Base-by-base conservation (phyloP, 345 rosid genomes). In the Streptanthus diversifolius region DNA sequence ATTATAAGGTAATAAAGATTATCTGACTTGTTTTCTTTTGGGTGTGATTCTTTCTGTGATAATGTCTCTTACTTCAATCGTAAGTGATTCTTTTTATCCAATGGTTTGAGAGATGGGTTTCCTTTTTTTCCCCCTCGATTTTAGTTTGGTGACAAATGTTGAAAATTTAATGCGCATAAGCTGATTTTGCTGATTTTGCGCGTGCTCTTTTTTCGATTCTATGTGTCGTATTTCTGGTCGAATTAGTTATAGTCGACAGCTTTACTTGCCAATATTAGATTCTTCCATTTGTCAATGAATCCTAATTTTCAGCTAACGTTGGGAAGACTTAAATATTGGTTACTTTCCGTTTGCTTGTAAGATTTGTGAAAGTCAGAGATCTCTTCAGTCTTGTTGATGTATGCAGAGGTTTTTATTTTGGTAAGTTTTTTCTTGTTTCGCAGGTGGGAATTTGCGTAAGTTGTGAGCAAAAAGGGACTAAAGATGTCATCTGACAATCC, bases 401-500 rank as follows among this genome's bases (percentile, higher is more conserved):
- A 86, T 92, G 52, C 6, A 56, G 32, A 25, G 25, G 51, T 47
- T 40, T 30, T 10, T 6, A 5, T 35, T 0, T 44, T 9, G 15
- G 30, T 14, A 29, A 1, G 17, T 56, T 73, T 56, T 71, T 35
- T 68, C 11, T 63, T 69, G 48, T 67, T 47, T 43, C 4, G 25
- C 35, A 68, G 74, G 63, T 62, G 36, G 33, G 68, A 5, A n/a
- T 0, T 55, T 75, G 49, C 69, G 62, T 25, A 22, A 63, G 65
- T 39, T 76, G 57, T 59, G 68, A 53, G 80, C 69, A 41, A 73
- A 41, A 76, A 61, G 45, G 69, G 63, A 60, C 10, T 58, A 69
- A 80, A 83, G 52, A 95, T 95, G 99, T 79, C 95, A 5, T 80
- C 93, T 21, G 84, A 82, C 69, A 84, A 79, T 81, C 76, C 85